Conservation (phyloP, 768 basidiomycete genomes). For the Boletus patriciae region DNA sequence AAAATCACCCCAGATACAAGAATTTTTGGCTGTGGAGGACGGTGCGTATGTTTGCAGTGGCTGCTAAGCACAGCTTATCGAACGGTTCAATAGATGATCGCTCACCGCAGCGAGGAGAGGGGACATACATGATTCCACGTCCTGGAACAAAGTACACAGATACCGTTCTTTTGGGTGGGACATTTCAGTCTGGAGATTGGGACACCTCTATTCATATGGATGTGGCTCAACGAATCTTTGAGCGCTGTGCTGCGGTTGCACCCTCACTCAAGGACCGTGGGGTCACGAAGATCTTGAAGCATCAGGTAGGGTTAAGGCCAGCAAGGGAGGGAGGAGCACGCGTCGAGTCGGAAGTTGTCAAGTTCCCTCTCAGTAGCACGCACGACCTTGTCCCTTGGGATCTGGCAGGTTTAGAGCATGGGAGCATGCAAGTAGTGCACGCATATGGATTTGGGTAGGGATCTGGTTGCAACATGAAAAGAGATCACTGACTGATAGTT, state of each 20-base stretch:
- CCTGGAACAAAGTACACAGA: conserved; percentile 44
- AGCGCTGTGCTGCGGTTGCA: conserved; percentile 41
- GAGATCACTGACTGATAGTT: conserved; percentile 10
- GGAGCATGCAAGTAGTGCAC: conserved; percentile 45
- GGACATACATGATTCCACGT: conserved; percentile 64
- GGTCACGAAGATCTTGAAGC: conserved; percentile 44
- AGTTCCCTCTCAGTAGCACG: conserved; percentile 33
- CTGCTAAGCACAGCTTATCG: neutral
- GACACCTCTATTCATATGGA: conserved; percentile 47
- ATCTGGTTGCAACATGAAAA: neutral
- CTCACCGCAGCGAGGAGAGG: conserved; percentile 19
- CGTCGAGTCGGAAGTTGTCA: conserved; percentile 48
- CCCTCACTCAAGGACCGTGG: conserved; percentile 36
- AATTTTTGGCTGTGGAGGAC: conserved; percentile 27
- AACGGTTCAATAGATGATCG: conserved; percentile 13
- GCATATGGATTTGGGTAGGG: conserved; percentile 61
- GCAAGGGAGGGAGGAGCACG: conserved; percentile 55
- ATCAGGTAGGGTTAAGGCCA: conserved; percentile 62
- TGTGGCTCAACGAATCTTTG: conserved; percentile 46
- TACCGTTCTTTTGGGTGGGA: conserved; percentile 57
- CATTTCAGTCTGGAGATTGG: conserved; percentile 49
- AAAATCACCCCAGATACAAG: conserved; percentile 59
- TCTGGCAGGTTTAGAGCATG: conserved; percentile 18
- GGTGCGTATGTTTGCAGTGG: conserved; percentile 21
- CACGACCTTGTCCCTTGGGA: conserved; percentile 20